Evolutionary conservation across 2,329 filamentous ascomycete genomes (phyloP).

Genomic region (Neofusicoccum sp.): DNA sequence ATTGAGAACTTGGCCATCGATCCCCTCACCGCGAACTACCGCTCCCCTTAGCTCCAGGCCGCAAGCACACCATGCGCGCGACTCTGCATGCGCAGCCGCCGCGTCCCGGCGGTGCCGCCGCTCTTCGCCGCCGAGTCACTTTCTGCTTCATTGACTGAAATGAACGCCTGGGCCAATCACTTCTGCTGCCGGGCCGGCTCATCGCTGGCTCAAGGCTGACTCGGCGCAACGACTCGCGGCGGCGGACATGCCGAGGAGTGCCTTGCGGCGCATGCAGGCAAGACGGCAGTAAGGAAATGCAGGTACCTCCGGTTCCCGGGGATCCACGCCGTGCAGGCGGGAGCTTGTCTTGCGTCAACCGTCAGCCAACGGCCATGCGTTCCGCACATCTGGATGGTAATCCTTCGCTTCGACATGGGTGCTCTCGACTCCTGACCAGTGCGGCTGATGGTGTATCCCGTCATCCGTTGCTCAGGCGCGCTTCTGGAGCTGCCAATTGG

Average conservation of each 20-base stretch:
- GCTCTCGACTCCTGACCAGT: background rate
- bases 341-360: conserved; percentile 15
- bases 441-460: conserved; percentile 12
- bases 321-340: conserved; percentile 6
- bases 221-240: background rate
- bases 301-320: conserved; percentile 12
- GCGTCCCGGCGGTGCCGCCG: background rate
- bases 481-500: background rate
- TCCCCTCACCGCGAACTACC: background rate
- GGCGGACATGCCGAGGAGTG: conserved; percentile 13
- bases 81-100: background rate
- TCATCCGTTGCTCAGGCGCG: conserved; percentile 3
- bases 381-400: background rate
- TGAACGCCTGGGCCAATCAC: background rate
- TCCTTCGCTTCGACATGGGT: background rate
- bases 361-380: background rate
- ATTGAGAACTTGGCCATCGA: background rate
- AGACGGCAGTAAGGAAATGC: conserved; percentile 13
- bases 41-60: conserved; percentile 1
- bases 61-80: background rate
- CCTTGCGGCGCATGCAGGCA: conserved; percentile 9
- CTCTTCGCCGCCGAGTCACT: background rate
- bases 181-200: background rate
- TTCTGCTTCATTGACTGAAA: background rate
- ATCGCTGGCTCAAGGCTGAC: background rate